Base-by-base conservation (phyloP, 1,284 basidiomycete genomes). In the Naganishia albida region DNA sequence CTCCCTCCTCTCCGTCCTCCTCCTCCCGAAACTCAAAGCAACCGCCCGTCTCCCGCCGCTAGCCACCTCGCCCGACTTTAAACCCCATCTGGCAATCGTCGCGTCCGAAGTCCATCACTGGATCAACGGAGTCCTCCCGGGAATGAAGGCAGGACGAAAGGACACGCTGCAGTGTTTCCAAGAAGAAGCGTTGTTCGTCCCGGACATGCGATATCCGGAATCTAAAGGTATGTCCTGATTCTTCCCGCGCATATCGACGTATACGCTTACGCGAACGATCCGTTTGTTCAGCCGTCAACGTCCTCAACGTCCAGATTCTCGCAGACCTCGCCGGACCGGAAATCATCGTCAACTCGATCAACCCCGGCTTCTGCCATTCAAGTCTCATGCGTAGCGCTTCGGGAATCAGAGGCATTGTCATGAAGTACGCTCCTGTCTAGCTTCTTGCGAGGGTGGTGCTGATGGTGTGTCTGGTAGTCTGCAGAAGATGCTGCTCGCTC, bases 1-100 rank as follows among this genome's bases (percentile, higher is more conserved):
- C 42, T 56, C 65, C 12, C 65, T 66, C 25, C 60, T 66, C 38
- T 62, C 59, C 20, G 48, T 63, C 51, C 65, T 66, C 51, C 60
- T 66, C 40, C 20, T 63, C 38, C 60, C 65, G 7, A 54, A 54
- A 39, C 65, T 66, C 38, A 28, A 38, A 20, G 30, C 26, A 25
- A 66, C 65, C 23, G 59, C 65, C 28, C 25, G 25, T 25, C 43
- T 62, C 6, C 52, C 50, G 16, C 26, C 57, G 16, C 59, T 44
- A 16, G 15, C 59, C 3, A 18, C 15, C 20, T 54, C 51, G 8
- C 43, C 51, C 12, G 23, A 49, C 25, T 25, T 66, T 25, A 66
- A 63, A 30, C 65, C 65, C 12, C 59, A 63, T 8, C 28, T 66
- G 1, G 39, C 52, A 1, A 56, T 66, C 28, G 65, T 66, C 18